Base-by-base conservation (phyloP, 768 basidiomycete genomes). In the Chalciporus piperatus region DNA sequence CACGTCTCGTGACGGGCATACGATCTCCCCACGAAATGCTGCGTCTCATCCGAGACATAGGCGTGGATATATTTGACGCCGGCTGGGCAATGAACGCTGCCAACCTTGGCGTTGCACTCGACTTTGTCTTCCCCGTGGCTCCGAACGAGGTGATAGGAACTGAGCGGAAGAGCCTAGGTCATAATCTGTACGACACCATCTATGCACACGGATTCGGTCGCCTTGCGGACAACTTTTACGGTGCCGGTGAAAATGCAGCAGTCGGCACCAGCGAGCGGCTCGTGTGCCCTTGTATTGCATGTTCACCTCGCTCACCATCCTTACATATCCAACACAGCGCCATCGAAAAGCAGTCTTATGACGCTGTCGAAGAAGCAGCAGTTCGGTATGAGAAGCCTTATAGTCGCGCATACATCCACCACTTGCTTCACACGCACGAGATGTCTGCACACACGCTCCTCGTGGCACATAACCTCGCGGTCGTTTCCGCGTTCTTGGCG, bases 351-450 rank as follows among this genome's bases (percentile, higher is more conserved):
- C 60, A 62, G 28, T 65, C 69, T 30, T 54, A 61, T 13, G 22
- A 46, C 10, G 41, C 59, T 0, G n/a, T 2, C 3, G 46, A 23
- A 10, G 47, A 53, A 42, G 45, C 38, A 7, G 45, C 7, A 8
- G 9, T 5, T 13, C 40, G 16, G 45, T 65, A 67, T 45, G 63
- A 61, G 22, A 70, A 72, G 1, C 67, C 74, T 2, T 72, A 71
- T 56, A 55, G 75, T 5, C 75, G 78, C 13, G 86, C 87, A 3
- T 95, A 94, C 58, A 45, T 92, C 27, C 90, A 95, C 63, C 92
- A 95, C 59, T 79, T 95, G 13, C 71, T 93, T 32, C 84, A 87
- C 46, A 92, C 92, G 6, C 92, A 94, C 67, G 92, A 95, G 66
- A 93, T 95, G 92, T 82, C 85, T 0, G 85, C 89, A 1, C 89